phyloP scores from a whole-genome alignment of 768 basidiomycete species.

The Amanita rimosa region DNA sequence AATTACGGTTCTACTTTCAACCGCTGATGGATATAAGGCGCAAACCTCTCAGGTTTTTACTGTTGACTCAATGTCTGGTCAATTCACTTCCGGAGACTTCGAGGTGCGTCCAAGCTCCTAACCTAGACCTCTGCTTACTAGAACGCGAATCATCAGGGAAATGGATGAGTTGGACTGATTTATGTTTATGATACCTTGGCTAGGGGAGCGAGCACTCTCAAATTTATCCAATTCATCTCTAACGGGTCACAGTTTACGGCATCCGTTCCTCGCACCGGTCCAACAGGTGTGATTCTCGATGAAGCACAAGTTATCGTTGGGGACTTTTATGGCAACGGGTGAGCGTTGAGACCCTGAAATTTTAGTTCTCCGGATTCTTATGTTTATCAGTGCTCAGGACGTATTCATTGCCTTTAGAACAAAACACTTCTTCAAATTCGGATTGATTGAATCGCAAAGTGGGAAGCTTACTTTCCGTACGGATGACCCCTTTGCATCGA shows the following conservation, averaged over 20 bases:
- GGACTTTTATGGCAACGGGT: background rate
- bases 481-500: too few species aligned
- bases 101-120: background rate
- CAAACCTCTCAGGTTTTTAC: background rate
- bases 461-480: too few species aligned
- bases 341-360: background rate
- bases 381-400: background rate
- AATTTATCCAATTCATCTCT: background rate
- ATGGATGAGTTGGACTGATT: background rate
- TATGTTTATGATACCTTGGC: background rate
- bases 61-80: background rate
- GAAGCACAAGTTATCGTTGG: background rate
- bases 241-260: background rate
- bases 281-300: background rate
- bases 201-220: background rate
- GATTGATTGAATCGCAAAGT: too few species aligned
- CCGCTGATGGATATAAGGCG: background rate
- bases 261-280: background rate
- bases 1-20: background rate
- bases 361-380: background rate
- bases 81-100: background rate
- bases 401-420: too few species aligned
- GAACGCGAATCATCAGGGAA: background rate
- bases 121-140: background rate
- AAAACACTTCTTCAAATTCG: too few species aligned